Evolutionary conservation across 2,329 filamentous ascomycete genomes (phyloP).

Genomic region (Cordyceps cateniannulata): DNA sequence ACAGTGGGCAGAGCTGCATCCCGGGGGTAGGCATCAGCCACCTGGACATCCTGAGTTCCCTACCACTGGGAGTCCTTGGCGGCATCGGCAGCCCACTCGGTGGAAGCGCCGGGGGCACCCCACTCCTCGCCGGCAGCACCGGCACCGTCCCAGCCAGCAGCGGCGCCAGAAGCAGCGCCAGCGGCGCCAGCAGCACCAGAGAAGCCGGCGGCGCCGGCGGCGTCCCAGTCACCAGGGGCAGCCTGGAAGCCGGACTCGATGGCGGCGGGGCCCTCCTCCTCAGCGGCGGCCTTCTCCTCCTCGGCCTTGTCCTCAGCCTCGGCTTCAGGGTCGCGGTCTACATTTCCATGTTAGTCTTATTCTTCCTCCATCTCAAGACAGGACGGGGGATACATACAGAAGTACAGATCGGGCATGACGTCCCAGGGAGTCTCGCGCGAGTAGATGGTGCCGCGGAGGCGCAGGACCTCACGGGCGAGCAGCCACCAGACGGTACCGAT

Average conservation of each 20-base stretch:
- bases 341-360: conserved; percentile 1
- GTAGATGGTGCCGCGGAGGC: conserved; percentile 93
- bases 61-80: conserved; percentile 53
- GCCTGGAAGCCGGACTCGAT: conserved; percentile 71
- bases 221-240: conserved; percentile 76
- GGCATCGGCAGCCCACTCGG: conserved; percentile 61
- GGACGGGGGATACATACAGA: conserved; percentile 55
- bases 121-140: conserved; percentile 56
- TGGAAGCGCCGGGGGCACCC: conserved; percentile 56
- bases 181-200: conserved; percentile 48
- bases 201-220: conserved; percentile 56
- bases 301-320: conserved; percentile 98
- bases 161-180: conserved; percentile 30
- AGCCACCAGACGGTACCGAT: conserved; percentile 99
- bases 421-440: conserved; percentile 97
- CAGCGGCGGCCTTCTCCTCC: conserved; percentile 88
- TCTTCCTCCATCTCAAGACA: not conserved
- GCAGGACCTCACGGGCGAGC: conserved; percentile 98
- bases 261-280: conserved; percentile 74
- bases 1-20: not conserved
- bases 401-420: conserved; percentile 99
- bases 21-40: not conserved
- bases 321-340: conserved; percentile 95
- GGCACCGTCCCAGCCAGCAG: conserved; percentile 52
- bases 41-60: conserved; percentile 20